phyloP scores from a whole-genome alignment of 78 protist species.

The Anaeramoeba flamelloides region DNA sequence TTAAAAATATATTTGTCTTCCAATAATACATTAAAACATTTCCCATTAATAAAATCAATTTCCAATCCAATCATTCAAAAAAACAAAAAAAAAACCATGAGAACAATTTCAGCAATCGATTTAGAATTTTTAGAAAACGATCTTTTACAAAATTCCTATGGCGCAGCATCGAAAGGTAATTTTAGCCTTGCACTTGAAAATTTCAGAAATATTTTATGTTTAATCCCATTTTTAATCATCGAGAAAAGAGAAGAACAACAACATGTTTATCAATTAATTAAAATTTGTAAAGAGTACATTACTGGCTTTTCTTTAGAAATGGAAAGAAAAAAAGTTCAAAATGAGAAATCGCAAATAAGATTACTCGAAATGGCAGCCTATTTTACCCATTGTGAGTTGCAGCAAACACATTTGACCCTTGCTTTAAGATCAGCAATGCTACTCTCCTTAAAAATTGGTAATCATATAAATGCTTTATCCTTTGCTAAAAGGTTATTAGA shows the following conservation, averaged over 20 bases:
- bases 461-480: background rate
- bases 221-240: background rate
- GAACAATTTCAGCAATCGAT: background rate
- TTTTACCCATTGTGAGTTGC: background rate
- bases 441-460: background rate
- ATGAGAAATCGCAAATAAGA: background rate
- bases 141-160: background rate
- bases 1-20: background rate
- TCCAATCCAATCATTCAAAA: background rate
- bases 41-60: background rate
- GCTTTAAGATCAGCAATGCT: background rate
- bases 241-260: background rate
- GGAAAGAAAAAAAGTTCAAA: background rate
- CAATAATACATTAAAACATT: background rate
- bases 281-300: background rate
- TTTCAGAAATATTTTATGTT: background rate
- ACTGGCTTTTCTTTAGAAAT: background rate
- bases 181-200: background rate
- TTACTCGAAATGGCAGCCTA: background rate
- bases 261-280: background rate
- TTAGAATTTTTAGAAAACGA: background rate
- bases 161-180: background rate
- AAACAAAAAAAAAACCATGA: background rate
- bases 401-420: background rate
- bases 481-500: background rate